Conservation (phyloP, 306 rosid genomes). For the Medicago lupulina region DNA sequence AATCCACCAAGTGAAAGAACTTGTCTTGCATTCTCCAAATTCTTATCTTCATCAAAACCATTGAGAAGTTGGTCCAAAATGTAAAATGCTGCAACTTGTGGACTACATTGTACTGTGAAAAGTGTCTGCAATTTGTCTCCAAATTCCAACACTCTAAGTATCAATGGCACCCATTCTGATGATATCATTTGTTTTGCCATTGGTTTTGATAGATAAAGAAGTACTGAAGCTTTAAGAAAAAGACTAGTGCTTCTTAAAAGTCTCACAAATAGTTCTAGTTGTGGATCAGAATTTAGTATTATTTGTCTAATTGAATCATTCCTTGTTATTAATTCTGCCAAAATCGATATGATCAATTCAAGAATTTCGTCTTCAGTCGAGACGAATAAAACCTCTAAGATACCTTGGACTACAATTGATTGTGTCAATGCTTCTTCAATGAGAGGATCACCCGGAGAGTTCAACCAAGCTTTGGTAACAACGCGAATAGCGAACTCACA, state of each 20-base stretch:
- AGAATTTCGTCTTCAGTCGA: conserved; percentile 75
- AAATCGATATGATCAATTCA: conserved; percentile 69
- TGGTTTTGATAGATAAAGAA: conserved; percentile 75
- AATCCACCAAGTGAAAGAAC: conserved; percentile 80
- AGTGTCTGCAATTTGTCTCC: conserved; percentile 79
- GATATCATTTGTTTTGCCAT: conserved; percentile 85
- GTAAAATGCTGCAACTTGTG: conserved; percentile 79
- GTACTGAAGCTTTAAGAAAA: conserved; percentile 77
- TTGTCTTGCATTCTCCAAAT: conserved; percentile 81
- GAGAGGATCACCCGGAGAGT: conserved; percentile 60
- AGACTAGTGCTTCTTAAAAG: conserved; percentile 73
- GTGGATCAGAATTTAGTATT: conserved; percentile 78
- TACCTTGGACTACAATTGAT: conserved; percentile 64
- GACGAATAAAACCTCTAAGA: conserved; percentile 74
- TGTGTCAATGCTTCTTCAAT: conserved; percentile 66
- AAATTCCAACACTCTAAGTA: conserved; percentile 80
- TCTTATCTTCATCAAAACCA: conserved; percentile 87
- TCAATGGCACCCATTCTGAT: conserved; percentile 77
- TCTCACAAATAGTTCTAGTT: conserved; percentile 66
- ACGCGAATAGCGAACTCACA: conserved; percentile 71
- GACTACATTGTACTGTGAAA: conserved; percentile 75
- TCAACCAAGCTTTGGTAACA: conserved; percentile 74
- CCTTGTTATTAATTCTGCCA: conserved; percentile 62
- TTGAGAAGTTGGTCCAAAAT: conserved; percentile 74
- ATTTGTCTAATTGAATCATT: conserved; percentile 53